Evolutionary conservation across 2,329 filamentous ascomycete genomes (phyloP), one percentile per base, ranked within the genome.

Genomic region (Aspergillus luchuensis): DNA sequence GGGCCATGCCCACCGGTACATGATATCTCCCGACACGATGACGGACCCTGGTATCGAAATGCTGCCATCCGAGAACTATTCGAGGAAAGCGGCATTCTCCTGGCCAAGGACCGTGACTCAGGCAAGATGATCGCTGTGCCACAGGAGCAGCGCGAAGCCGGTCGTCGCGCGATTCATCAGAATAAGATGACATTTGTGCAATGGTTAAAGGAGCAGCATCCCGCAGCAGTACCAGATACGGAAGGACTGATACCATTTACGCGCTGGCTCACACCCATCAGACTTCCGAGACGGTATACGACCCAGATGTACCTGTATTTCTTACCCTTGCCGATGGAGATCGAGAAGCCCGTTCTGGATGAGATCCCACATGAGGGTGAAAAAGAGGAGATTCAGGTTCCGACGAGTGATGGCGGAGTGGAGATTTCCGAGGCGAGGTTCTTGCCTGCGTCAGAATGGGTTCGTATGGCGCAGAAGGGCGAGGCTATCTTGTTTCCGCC

Each of bases 221-320:
- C 67, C 1, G 58, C 65, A 3, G 78, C 78, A 13, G 73, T 75
- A 36, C 74, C 78, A 11, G 92, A 96, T 74, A 83, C 83, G 56
- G 87, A 89, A 76, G 41, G 23, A 65, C 21, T 97, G 3, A 80
- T 91, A 7, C 92, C 93, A 0, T 97, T 96, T 72, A 97, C 93
- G 0, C 86, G 91, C 57, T 98, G 95, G 95, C 84, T 98, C 58
- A 98, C 95, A 2, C 94, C 94, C 0, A 70, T 67, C 0, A 87
- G 85, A 63, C 80, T 89, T 1, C 85, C 87, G 0, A 91, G 89
- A 68, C 85, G 95, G 49, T 99, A 96, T 78, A 91, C 91, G 0
- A 97, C 94, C 0, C 93, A 97, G 73, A 98, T 98, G 94, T 99
- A 98, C 77, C 76, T 98, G 10, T 97, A 97, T 77, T 89, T 96